A percentile compares a stretch with the other conserved stretches of the same genome.
These are phyloP conservation scores for Fusarium abutilonis DNA, from an alignment of 2,329 filamentous ascomycete genomes.

Conservation along the genomic window DNA sequence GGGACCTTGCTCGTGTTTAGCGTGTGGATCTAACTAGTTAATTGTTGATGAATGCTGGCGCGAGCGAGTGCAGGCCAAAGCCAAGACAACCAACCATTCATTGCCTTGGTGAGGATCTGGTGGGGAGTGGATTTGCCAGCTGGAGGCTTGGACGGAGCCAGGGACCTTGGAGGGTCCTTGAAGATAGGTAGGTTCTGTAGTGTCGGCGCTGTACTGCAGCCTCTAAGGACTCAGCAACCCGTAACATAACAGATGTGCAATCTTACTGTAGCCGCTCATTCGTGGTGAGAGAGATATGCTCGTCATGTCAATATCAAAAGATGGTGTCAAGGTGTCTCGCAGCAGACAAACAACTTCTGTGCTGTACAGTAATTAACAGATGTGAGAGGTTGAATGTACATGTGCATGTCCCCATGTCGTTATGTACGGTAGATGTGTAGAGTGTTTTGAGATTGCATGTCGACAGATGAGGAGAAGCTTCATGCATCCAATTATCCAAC, in stretches of 20 bases:
- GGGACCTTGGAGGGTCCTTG: slow-evolving; percentile 12
- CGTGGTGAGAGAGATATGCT: slow-evolving; percentile 19
- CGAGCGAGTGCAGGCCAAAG: slow-evolving; percentile 41
- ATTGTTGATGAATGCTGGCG: slow-evolving; percentile 31
- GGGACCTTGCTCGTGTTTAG: slow-evolving; percentile 45
- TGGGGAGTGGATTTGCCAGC: slow-evolving; percentile 38
- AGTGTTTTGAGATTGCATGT: slow-evolving; percentile 31
- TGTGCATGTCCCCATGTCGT: slow-evolving; percentile 16
- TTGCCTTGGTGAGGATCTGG: slow-evolving; percentile 32
- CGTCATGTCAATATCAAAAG: slow-evolving; percentile 27
- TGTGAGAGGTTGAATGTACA: slow-evolving; percentile 34
- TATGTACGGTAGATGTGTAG: background rate
- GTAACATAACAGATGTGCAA: slow-evolving; percentile 19
- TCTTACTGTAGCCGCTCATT: slow-evolving; percentile 20
- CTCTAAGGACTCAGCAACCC: slow-evolving; percentile 25
- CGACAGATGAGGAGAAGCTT: slow-evolving; percentile 41
- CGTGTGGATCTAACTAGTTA: slow-evolving; percentile 30
- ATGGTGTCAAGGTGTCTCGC: slow-evolving; percentile 25
- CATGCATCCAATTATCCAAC: slow-evolving; percentile 43
- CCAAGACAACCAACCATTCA: slow-evolving; percentile 38
- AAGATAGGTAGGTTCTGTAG: slow-evolving; percentile 4
- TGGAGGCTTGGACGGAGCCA: slow-evolving; percentile 28
- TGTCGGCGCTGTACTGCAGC: background rate
- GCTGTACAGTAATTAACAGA: slow-evolving; percentile 13
- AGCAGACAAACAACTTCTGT: slow-evolving; percentile 21